Evolutionary conservation across 306 rosid genomes (phyloP).

Genomic region (Bauhinia variegata): DNA sequence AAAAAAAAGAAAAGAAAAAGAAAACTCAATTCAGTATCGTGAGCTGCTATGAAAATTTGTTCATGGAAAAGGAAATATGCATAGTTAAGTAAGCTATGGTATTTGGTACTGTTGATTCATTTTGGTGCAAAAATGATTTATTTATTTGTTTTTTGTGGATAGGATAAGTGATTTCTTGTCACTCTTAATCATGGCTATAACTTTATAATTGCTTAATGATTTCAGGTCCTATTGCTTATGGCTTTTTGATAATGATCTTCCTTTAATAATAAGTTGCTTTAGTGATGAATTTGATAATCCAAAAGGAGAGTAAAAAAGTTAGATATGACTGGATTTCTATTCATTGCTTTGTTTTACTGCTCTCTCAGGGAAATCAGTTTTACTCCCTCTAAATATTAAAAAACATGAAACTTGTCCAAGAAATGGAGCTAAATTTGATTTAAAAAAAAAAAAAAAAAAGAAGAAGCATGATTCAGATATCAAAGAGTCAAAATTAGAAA

Average conservation of each 20-base stretch:
- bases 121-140: conserved; percentile 18
- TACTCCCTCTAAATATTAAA: neutral
- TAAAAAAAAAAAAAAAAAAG: no score
- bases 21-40: conserved; percentile 10
- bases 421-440: neutral
- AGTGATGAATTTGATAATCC: conserved; percentile 25
- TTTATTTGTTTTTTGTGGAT: no score
- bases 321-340: conserved; percentile 12
- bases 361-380: neutral
- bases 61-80: neutral
- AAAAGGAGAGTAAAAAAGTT: conserved; percentile 22
- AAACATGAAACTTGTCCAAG: neutral
- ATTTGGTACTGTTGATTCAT: neutral
- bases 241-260: conserved; percentile 27
- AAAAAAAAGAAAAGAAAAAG: no score
- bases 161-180: conserved; percentile 4
- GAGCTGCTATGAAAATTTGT: neutral
- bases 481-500: neutral
- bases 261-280: conserved; percentile 8
- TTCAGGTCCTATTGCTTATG: conserved; percentile 6
- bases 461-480: no score
- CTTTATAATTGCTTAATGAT: conserved; percentile 20
- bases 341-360: neutral
- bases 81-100: conserved; percentile 1
- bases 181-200: neutral